Evolutionary conservation across 2,329 filamentous ascomycete species (phyloP), one percentile per base, ranked within the genome.

Genomic region (Microsporum audouinii): DNA sequence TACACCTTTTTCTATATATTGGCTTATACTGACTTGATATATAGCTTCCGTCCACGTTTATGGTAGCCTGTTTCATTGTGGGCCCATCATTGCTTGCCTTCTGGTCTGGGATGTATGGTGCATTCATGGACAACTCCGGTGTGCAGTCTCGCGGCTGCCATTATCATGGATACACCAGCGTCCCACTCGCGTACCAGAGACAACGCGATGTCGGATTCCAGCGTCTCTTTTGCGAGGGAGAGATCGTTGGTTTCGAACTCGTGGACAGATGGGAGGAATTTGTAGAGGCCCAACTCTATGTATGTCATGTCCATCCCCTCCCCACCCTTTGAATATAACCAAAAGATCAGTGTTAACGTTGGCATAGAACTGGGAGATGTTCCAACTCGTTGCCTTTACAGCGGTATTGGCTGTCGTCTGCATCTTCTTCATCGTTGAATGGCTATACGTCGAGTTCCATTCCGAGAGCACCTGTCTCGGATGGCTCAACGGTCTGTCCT

Each of bases 321-420:
- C 29, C 38, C 49, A 43, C 14, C 39, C 39, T 12, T 14, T 14
- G 1, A 51, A 51, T 6, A 4, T 49, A 29, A 3, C 8, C 17
- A 10, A 29, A n/a, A 47, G 17, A 47, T 31, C 5, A 27, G n/a
- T 53, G 41, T 29, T 49, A 51, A 45, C 27, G 23, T 17, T 51
- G 39, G n/a, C 38, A 7, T 59, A 63, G 61, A 39, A 31, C 55
- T 61, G 59, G 59, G 61, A 63, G n/a, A 55, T 49, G 29, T 61
- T 51, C 56, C 59, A 47, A 51, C 61, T 57, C 34, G 38, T 57
- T 27, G 38, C 55, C n/a, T 57, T 57, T 33, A 43, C 55, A 10
- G 34, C 34, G 38, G 34, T 57, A 38, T 43, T 57, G 55, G 55
- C 38, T 43, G 55, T 59, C 17, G 41, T 63, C 10, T 31, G 58